Conservation (phyloP, 352 stramenopile genomes). For the Phytophthora agathidicida region DNA sequence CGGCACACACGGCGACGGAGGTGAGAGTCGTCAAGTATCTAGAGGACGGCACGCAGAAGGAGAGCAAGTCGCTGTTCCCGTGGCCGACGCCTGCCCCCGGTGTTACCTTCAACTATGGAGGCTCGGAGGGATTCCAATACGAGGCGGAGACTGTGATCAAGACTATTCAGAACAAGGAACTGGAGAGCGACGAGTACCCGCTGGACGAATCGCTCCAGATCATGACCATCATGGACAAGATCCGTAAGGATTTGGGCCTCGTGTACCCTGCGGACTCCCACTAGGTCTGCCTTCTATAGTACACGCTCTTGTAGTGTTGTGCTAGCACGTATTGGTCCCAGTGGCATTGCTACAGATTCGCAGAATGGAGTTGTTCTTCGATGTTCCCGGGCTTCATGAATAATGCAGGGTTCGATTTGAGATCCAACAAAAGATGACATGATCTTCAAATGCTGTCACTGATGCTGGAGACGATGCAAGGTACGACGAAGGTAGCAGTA, state of each 20-base stretch:
- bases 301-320: background rate
- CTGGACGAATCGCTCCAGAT: conserved; percentile 64
- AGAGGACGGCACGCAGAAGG: conserved; percentile 33
- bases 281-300: conserved; percentile 1
- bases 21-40: conserved; percentile 50
- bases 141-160: conserved; percentile 72
- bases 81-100: conserved; percentile 28
- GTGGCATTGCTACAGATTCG: background rate
- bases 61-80: conserved; percentile 52
- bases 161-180: conserved; percentile 57
- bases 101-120: conserved; percentile 15
- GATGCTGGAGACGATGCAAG: too few relatives aligned
- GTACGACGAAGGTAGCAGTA: too few relatives aligned
- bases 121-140: conserved; percentile 71
- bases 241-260: conserved; percentile 60
- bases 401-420: too few relatives aligned
- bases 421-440: too few relatives aligned
- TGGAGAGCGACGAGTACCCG: conserved; percentile 52
- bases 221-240: conserved; percentile 67
- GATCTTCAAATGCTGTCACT: too few relatives aligned
- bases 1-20: conserved; percentile 61
- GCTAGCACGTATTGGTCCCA: background rate
- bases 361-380: too few relatives aligned
- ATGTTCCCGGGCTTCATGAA: too few relatives aligned
- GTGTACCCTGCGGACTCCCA: conserved; percentile 38